Percentiles rank a stretch among this genome's conserved stretches.
Conservation (phyloP, 345 rosid species). For the Syzygium grande region DNA sequence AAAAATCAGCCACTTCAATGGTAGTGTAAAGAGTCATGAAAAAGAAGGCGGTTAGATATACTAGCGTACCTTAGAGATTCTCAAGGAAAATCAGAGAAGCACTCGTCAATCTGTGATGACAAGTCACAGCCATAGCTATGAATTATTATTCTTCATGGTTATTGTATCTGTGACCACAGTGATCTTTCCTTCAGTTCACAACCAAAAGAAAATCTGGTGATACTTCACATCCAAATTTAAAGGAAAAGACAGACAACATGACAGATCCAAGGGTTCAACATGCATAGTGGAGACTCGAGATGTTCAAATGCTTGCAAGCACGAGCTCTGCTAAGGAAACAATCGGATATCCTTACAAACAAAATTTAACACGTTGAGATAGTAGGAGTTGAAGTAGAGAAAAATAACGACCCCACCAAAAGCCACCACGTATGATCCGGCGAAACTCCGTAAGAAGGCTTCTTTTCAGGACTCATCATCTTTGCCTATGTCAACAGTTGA, state of each 20-base stretch:
- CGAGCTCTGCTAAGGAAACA: not conserved
- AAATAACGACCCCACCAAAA: not conserved
- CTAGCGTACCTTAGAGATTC: not conserved
- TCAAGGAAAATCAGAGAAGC: not conserved
- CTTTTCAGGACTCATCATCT: not conserved
- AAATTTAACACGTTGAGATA: not conserved
- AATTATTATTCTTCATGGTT: not conserved
- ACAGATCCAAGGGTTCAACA: constrained; percentile 19
- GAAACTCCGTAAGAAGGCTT: not conserved
- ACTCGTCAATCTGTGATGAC: not conserved
- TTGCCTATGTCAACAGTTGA: not conserved
- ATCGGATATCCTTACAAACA: not conserved
- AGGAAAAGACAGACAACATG: not conserved
- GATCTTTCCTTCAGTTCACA: not conserved
- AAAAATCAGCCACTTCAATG: not conserved
- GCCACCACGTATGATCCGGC: not conserved
- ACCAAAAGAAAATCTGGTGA: too few species aligned
- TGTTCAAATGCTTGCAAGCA: constrained; percentile 1
- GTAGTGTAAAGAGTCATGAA: not conserved
- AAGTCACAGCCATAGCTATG: not conserved
- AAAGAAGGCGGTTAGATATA: rapidly evolving
- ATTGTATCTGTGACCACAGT: not conserved
- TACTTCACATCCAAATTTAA: not conserved
- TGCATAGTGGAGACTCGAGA: constrained; percentile 50
- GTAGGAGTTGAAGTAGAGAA: not conserved